phyloP scores from a whole-genome alignment of 129 eudicot genomes.

The Chrysanthemum lavandulifolium region DNA sequence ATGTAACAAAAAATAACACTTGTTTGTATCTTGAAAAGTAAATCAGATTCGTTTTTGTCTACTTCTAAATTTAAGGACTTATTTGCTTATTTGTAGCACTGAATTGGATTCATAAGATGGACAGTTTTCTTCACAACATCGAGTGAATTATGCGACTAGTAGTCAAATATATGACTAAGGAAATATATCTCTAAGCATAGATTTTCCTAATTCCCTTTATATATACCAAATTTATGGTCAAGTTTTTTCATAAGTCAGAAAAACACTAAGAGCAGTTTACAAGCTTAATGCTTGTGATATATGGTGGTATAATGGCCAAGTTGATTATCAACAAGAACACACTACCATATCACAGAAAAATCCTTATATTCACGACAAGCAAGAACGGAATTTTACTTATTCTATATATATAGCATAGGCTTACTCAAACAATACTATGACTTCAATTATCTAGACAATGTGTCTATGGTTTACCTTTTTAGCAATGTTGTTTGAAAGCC shows the following conservation, averaged over 20 bases:
- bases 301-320: background rate
- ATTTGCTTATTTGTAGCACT: background rate
- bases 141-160: no score
- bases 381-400: background rate
- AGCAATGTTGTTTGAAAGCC: constrained; percentile 67
- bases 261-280: background rate
- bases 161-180: background rate
- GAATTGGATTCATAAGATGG: no score
- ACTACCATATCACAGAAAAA: background rate
- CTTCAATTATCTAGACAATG: background rate
- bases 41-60: background rate
- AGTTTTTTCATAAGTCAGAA: background rate
- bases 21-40: background rate
- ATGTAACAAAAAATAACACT: background rate
- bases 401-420: background rate
- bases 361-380: background rate
- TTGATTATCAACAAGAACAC: background rate
- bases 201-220: no score
- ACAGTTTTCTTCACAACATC: background rate
- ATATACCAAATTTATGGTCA: background rate
- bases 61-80: background rate
- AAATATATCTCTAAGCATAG: background rate
- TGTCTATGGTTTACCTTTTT: constrained; percentile 46
- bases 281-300: background rate
- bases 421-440: background rate